Base-by-base conservation (phyloP, 305 asterid genomes). In the Fraxinus nigra region DNA sequence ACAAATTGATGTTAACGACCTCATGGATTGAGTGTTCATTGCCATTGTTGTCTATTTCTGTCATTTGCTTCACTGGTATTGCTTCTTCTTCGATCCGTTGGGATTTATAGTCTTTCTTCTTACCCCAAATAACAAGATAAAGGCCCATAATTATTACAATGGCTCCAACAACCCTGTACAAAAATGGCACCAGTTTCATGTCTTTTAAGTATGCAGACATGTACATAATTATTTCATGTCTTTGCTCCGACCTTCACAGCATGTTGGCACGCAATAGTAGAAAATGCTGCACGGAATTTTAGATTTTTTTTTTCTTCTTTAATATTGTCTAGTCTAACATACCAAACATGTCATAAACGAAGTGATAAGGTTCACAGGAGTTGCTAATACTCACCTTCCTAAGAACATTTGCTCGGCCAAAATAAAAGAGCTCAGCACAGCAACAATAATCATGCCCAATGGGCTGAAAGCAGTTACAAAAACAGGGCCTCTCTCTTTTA, bases 391-490 rank as follows among this genome's bases (percentile, higher is more conserved):
- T 72, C 65, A 84, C 89, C 81, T 86, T 81, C 89, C 89, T 16
- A 84, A 26, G 77, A 79, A 80, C 28, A 84, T 61, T 78, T 82
- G 84, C 77, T 86, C 89, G 3, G 82, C 75, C 26, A 86, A 82
- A 77, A 84, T 76, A 78, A 86, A 79, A 8, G 89, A 82, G 67
- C 86, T 82, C 56, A 84, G 33, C 7, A 82, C 54, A 26, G 89
- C 89, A 59, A 81, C 84, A 30, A 87, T 80, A 30, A 87, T 82
- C 90, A 87, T 87, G 67, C 72, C 56, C 72, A 87, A 10, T 13
- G 89, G 89, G 77, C 73, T 82, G 72, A 86, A 86, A 6, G 87
- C 78, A 13, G 89, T 86, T 7, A 86, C 87, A 24, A 86, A 86
- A 51, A 86, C 85, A 2, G 84, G 84, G 18, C 85, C 87, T 30